Evolutionary conservation across 2,329 filamentous ascomycete genomes (phyloP).

Genomic region (Aspergillus fructus): DNA sequence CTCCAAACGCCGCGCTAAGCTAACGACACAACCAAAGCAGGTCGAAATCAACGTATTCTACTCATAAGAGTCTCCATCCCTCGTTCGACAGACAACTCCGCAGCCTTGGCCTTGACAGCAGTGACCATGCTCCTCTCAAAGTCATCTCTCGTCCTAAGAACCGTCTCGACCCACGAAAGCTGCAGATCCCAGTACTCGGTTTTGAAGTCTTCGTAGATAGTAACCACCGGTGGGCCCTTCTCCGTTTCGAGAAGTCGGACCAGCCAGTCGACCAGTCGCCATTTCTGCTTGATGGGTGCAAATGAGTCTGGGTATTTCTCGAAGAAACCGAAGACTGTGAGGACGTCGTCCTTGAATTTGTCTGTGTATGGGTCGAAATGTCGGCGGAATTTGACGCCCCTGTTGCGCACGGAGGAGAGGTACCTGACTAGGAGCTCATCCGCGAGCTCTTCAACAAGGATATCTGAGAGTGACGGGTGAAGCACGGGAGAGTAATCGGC

Average conservation of each 20-base stretch:
- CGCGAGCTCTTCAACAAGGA: conserved; percentile 88
- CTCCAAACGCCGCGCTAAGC: conserved; percentile 22
- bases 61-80: conserved; percentile 93
- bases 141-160: conserved; percentile 82
- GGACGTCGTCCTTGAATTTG: conserved; percentile 90
- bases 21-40: not conserved
- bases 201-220: conserved; percentile 83
- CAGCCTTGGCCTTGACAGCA: conserved; percentile 82
- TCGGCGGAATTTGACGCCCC: conserved; percentile 82
- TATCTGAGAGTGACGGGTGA: conserved; percentile 83
- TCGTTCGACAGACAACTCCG: conserved; percentile 75
- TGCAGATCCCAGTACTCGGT: conserved; percentile 87
- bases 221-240: conserved; percentile 70
- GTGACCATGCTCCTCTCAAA: conserved; percentile 90
- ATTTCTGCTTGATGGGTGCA: conserved; percentile 81
- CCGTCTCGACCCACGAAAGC: conserved; percentile 92
- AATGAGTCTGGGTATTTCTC: conserved; percentile 67
- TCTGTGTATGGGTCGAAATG: conserved; percentile 78
- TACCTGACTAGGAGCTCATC: conserved; percentile 89
- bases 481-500: conserved; percentile 80
- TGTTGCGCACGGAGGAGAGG: conserved; percentile 81
- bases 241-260: conserved; percentile 72
- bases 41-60: conserved; percentile 62
- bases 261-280: conserved; percentile 86
- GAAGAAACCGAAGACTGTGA: conserved; percentile 89